Base-by-base conservation (phyloP, 108 stramenopile genomes). In the Skeletonema menzelii region DNA sequence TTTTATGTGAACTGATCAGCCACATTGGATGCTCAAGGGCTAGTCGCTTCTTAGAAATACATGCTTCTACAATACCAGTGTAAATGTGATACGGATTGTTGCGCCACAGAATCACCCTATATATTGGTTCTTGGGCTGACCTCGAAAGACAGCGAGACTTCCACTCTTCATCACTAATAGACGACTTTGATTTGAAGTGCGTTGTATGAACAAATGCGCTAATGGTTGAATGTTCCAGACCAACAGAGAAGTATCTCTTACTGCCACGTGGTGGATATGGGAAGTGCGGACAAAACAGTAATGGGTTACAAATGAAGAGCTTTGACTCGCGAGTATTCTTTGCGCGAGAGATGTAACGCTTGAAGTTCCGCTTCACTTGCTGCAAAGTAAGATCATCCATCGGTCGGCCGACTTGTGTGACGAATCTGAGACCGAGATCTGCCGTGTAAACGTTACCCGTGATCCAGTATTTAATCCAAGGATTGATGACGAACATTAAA, bases 81-180 rank as follows among this genome's bases (percentile, higher is more conserved):
- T 49, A 69, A 19, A 69, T 69, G 20, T 69, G 67, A 59, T 69
- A 69, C 5, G 67, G 67, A 58, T 69, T 69, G 37, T 69, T 69
- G 15, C 55, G 19, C 67, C 67, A 69, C 13, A 69, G 56, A 20
- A 69, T 57, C n/a, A 69, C 67, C 15, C 67, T 14, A 13, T 69
- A 69, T 20, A 69, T 69, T 24, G 67, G 67, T 27, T 34, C 46
- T 15, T 37, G 56, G 3, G 67, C 67, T 19, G 67, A 55, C 13
- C 49, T 55, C 11, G 67, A 69, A 19, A 69, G 56, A 27, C 67
- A 69, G 8, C 22, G 30, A 11, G 55, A 37, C 37, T 42, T 38
- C 22, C 17, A 19, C 19, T 22, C 30, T 24, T 22, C 17, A 22
- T 10, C 20, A 19, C 56, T 37, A 20, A 30, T 28, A 5, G 47